Evolutionary conservation across 805 yeast genomes (phyloP).

Genomic region (Saccharomycopsis sp.): DNA sequence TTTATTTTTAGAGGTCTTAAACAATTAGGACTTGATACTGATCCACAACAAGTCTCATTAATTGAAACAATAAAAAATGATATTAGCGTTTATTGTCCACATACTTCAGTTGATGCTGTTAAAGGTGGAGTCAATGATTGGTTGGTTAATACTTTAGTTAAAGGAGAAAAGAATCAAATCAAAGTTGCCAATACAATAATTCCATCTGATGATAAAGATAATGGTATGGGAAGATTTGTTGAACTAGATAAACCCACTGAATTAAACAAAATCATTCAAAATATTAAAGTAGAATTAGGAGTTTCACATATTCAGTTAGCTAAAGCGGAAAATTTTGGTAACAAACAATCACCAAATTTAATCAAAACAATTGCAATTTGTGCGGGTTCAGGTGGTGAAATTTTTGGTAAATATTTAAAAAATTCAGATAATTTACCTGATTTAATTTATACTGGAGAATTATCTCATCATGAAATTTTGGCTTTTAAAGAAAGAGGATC

Average conservation of each 20-base stretch:
- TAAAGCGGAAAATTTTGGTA: slow-evolving; percentile 21
- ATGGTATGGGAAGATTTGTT: slow-evolving; percentile 79
- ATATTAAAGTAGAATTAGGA: slow-evolving; percentile 43
- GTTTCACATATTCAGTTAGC: slow-evolving; percentile 59
- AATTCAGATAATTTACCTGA: slow-evolving; percentile 44
- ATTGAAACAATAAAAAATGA: slow-evolving; percentile 62
- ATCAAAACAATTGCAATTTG: slow-evolving; percentile 68
- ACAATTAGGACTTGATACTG: slow-evolving; percentile 41
- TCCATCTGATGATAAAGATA: slow-evolving; percentile 29
- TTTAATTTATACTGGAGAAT: slow-evolving; percentile 79
- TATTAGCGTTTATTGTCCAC: slow-evolving; percentile 90
- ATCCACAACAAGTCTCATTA: slow-evolving; percentile 77
- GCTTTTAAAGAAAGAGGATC: slow-evolving; percentile 60
- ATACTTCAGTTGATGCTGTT: slow-evolving; percentile 92
- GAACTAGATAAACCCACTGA: slow-evolving; percentile 33
- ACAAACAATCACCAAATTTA: slow-evolving; percentile 19
- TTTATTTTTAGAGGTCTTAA: slow-evolving; percentile 87
- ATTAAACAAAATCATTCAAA: slow-evolving; percentile 34
- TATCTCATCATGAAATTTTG: slow-evolving; percentile 88
- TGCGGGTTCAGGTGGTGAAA: slow-evolving; percentile 90
- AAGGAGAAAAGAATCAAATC: slow-evolving; percentile 17
- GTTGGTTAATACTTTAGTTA: slow-evolving; percentile 53
- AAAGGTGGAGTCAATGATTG: slow-evolving; percentile 92
- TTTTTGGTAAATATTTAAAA: slow-evolving; percentile 49
- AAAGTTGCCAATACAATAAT: not conserved